Conservation (phyloP, 768 basidiomycete genomes). For the Boletellus emodensis region DNA sequence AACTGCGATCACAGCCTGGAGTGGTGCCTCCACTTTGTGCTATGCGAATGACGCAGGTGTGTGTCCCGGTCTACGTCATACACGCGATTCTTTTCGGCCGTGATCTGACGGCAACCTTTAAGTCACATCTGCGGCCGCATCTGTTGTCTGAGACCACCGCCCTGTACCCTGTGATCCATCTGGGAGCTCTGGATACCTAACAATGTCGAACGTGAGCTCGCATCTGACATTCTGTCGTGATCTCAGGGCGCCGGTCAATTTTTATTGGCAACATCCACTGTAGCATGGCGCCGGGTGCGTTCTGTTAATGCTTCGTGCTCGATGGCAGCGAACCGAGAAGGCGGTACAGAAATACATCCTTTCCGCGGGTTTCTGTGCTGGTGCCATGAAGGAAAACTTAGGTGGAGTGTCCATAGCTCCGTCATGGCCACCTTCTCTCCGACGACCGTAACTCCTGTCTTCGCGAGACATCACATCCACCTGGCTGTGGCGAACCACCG, state of each 20-base stretch:
- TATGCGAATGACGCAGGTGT: not conserved
- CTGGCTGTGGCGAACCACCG: constrained; percentile 3
- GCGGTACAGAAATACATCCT: not conserved
- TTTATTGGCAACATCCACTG: not conserved
- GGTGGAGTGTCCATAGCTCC: not conserved
- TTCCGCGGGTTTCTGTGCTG: not conserved
- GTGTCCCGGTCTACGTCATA: constrained; percentile 1
- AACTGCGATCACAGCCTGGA: not conserved
- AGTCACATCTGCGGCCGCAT: constrained; percentile 3
- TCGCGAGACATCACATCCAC: not conserved
- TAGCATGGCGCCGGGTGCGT: not conserved
- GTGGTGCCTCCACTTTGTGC: not conserved
- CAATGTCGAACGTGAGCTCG: not conserved
- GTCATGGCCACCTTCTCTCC: not conserved
- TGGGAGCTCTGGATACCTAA: constrained; percentile 1
- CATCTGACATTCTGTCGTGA: constrained; percentile 3
- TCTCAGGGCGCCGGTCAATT: not conserved
- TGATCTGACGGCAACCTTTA: constrained; percentile 5
- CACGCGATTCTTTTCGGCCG: not conserved
- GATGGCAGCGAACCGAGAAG: too few relatives aligned
- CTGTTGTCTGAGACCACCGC: constrained; percentile 3
- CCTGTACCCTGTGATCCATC: constrained; percentile 16
- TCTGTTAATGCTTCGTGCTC: not conserved
- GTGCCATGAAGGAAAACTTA: not conserved
- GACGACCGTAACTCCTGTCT: not conserved